phyloP scores from a whole-genome alignment of 2,329 filamentous ascomycete species.

The Alternaria sp. region DNA sequence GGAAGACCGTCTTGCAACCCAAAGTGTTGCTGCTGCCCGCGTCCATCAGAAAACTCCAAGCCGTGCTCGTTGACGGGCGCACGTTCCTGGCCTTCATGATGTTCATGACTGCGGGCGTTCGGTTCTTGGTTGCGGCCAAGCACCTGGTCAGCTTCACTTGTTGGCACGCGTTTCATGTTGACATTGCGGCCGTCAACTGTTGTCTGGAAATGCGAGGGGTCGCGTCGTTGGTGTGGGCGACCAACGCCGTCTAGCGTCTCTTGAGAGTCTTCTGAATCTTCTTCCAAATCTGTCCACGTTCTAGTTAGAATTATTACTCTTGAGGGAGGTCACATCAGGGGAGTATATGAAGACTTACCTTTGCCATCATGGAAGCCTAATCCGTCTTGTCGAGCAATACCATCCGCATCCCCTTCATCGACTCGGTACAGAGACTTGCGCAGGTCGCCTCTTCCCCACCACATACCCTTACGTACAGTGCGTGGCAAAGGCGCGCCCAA shows the following conservation, averaged over 20 bases:
- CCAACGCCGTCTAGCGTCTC: slow-evolving; percentile 1
- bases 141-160: slow-evolving; percentile 14
- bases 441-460: slow-evolving; percentile 52
- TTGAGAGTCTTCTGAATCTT: slow-evolving; percentile 23
- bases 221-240: not conserved
- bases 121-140: not conserved
- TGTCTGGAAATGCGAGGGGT: slow-evolving; percentile 17
- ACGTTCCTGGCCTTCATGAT: slow-evolving; percentile 18
- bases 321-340: not conserved
- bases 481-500: slow-evolving; percentile 61
- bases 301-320: not conserved
- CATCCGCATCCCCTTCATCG: slow-evolving; percentile 19
- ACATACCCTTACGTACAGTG: slow-evolving; percentile 61
- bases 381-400: slow-evolving; percentile 25
- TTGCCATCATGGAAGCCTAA: slow-evolving; percentile 16
- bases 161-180: slow-evolving; percentile 19
- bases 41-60: slow-evolving; percentile 17
- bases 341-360: slow-evolving; percentile 14
- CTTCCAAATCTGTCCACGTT: slow-evolving; percentile 8
- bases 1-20: slow-evolving; percentile 55
- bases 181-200: slow-evolving; percentile 18
- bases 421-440: slow-evolving; percentile 46
- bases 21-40: slow-evolving; percentile 34
- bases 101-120: not conserved
- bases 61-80: slow-evolving; percentile 34